Evolutionary conservation across 192 early-diverging fungal genomes (phyloP).

Genomic region (Lobosporangium transversale): DNA sequence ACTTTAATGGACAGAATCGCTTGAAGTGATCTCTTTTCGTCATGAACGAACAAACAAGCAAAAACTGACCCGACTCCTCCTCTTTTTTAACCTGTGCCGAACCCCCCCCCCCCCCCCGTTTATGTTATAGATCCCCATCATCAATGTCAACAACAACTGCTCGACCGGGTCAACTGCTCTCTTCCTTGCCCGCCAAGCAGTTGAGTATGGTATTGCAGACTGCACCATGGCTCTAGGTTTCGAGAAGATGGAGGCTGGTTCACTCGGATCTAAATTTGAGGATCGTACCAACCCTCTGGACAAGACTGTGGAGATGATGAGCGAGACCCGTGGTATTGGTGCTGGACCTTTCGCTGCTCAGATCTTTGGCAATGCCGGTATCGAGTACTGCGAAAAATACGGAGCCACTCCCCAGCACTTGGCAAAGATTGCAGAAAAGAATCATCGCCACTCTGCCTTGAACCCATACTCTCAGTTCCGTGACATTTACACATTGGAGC

Average conservation of each 20-base stretch:
- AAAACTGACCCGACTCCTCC: neutral
- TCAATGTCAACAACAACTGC: constrained; percentile 85
- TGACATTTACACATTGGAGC: constrained; percentile 67
- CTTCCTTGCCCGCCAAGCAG: constrained; percentile 67
- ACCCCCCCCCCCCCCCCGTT: too few species aligned
- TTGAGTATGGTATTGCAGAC: constrained; percentile 68
- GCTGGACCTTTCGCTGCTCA: constrained; percentile 70
- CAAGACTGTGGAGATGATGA: constrained; percentile 64
- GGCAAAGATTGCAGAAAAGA: constrained; percentile 79
- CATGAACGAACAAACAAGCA: too few species aligned
- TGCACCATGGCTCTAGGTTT: constrained; percentile 82
- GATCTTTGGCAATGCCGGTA: constrained; percentile 78
- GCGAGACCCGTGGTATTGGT: constrained; percentile 63
- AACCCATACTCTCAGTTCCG: constrained; percentile 82
- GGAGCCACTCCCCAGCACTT: constrained; percentile 66
- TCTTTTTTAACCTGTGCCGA: neutral
- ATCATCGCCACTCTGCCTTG: constrained; percentile 71
- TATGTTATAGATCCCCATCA: constrained; percentile 45
- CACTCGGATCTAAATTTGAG: constrained; percentile 58
- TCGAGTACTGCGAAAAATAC: constrained; percentile 74
- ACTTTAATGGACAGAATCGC: neutral
- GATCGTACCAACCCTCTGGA: constrained; percentile 77
- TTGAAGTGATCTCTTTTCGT: too few species aligned
- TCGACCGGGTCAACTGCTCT: constrained; percentile 79
- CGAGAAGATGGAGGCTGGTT: constrained; percentile 73